These are phyloP conservation scores for Aspergillus diversus DNA, from an alignment of 495 filamentous ascomycete genomes.

Conservation along the genomic window DNA sequence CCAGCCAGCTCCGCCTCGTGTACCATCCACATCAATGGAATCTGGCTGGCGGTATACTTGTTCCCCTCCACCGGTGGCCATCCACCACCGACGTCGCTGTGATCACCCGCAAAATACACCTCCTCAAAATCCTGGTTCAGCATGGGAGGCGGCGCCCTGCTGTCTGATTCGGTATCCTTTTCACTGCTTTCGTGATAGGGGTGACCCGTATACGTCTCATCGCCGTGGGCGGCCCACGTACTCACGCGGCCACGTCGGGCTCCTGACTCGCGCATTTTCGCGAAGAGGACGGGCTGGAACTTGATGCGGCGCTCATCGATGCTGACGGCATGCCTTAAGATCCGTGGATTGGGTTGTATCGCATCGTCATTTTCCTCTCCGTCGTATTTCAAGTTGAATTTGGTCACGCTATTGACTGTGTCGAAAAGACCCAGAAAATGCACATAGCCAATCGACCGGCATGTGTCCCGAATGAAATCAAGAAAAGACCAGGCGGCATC, in stretches of 20 bases:
- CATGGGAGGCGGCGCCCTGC: not conserved
- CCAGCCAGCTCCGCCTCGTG: slow-evolving; percentile 73
- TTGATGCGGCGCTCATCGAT: slow-evolving; percentile 69
- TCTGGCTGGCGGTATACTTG: slow-evolving; percentile 60
- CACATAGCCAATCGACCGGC: slow-evolving; percentile 25
- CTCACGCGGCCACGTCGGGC: slow-evolving; percentile 35
- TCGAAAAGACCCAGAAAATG: slow-evolving; percentile 53
- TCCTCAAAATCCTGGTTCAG: slow-evolving; percentile 43
- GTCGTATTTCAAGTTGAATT: slow-evolving; percentile 12
- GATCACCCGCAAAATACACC: slow-evolving; percentile 78
- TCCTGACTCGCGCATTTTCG: slow-evolving; percentile 57
- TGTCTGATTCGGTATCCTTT: not conserved
- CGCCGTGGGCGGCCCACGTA: slow-evolving; percentile 14
- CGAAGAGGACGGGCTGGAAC: slow-evolving; percentile 63
- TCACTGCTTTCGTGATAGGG: not conserved
- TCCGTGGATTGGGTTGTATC: slow-evolving; percentile 28
- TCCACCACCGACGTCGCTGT: slow-evolving; percentile 82
- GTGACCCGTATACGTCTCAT: not conserved
- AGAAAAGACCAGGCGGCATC: slow-evolving; percentile 9
- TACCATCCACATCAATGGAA: slow-evolving; percentile 81
- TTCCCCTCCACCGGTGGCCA: slow-evolving; percentile 63
- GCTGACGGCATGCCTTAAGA: slow-evolving; percentile 62
- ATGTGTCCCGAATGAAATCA: slow-evolving; percentile 16
- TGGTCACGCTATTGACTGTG: slow-evolving; percentile 45
- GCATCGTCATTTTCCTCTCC: slow-evolving; percentile 1